These are phyloP conservation scores for Alliaria petiolata DNA, from an alignment of 345 rosid genomes.

Conservation along the genomic window DNA sequence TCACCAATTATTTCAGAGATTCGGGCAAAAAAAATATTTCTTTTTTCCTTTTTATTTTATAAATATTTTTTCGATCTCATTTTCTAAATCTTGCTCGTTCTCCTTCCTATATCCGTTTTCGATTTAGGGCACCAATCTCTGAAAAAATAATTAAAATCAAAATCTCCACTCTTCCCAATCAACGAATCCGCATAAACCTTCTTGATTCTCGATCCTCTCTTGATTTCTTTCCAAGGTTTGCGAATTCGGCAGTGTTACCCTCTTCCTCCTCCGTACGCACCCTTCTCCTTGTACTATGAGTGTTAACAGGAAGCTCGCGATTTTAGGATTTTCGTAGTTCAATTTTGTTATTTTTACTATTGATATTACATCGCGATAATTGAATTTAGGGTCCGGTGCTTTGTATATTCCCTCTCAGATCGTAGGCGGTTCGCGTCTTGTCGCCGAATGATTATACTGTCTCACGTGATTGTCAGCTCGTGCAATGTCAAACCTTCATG, in stretches of 20 bases:
- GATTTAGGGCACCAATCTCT: too few relatives aligned
- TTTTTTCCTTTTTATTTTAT: neutral
- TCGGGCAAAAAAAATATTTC: neutral
- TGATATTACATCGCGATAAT: neutral
- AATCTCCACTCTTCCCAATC: too few relatives aligned
- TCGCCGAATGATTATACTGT: conserved; percentile 60
- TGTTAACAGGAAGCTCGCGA: neutral
- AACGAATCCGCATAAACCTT: too few relatives aligned
- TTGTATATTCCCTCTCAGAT: conserved; percentile 25
- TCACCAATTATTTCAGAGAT: conserved; percentile 31
- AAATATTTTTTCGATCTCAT: conserved; percentile 4
- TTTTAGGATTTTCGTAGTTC: conserved; percentile 21
- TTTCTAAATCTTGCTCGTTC: conserved; percentile 16
- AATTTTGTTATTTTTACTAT: neutral
- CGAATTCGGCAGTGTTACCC: conserved; percentile 8
- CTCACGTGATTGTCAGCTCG: conserved; percentile 41
- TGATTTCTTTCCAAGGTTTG: neutral
- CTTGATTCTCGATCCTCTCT: neutral
- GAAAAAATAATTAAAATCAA: too few relatives aligned
- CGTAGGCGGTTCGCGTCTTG: conserved; percentile 34
- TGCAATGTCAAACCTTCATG: conserved; percentile 96
- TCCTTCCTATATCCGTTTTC: too few relatives aligned
- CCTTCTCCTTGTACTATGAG: conserved; percentile 10
- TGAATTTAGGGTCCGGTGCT: neutral
- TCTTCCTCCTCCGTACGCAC: conserved; percentile 1